Conservation (phyloP, 208 protist species). For the Trypanosoma avium region DNA sequence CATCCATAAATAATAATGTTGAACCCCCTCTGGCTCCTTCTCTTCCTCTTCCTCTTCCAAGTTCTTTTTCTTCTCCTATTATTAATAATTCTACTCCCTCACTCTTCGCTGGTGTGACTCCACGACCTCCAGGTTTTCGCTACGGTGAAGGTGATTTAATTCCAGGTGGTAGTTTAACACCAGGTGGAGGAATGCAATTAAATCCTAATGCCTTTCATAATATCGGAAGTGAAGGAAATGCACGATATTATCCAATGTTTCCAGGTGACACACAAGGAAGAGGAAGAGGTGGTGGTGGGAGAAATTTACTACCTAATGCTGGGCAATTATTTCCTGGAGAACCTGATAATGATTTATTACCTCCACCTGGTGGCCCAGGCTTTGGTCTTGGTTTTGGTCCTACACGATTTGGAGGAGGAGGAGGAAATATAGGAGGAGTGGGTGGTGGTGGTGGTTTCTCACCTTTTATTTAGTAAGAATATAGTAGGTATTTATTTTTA, state of each 20-base stretch:
- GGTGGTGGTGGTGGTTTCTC: background rate
- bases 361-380: conserved; percentile 58
- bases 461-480: background rate
- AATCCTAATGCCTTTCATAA: conserved; percentile 40
- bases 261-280: conserved; percentile 64
- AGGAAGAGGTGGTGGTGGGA: conserved; percentile 11
- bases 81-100: conserved; percentile 4
- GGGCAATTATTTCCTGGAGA: conserved; percentile 65
- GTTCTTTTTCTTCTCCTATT: too few relatives aligned
- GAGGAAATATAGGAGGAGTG: too few relatives aligned
- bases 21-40: too few relatives aligned
- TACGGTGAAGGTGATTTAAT: conserved; percentile 78
- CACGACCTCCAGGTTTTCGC: conserved; percentile 49
- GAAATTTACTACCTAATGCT: background rate
- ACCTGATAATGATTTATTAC: conserved; percentile 69
- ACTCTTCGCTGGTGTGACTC: conserved; percentile 41
- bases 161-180: conserved; percentile 41
- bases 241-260: conserved; percentile 84
- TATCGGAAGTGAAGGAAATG: conserved; percentile 12
- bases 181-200: conserved; percentile 54
- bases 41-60: too few relatives aligned
- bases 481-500: too few relatives aligned
- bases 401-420: too few relatives aligned
- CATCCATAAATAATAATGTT: too few relatives aligned
- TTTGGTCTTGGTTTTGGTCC: conserved; percentile 42